Evolutionary conservation across 1,284 basidiomycete genomes (phyloP).

Genomic region (Malassezia caprae): DNA sequence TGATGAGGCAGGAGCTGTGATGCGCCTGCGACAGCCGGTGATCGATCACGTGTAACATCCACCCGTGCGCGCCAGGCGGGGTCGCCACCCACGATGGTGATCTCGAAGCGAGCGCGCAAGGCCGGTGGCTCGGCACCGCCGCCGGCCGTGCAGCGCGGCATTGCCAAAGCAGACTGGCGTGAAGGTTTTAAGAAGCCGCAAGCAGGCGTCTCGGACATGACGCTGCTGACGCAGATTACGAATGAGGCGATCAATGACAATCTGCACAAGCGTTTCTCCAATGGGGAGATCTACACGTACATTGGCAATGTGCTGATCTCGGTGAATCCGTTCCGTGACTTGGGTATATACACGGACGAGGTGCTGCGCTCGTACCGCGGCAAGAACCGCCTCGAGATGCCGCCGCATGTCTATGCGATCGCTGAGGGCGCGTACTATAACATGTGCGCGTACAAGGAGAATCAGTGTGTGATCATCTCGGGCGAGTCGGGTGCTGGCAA

Average conservation of each 20-base stretch:
- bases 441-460: conserved; percentile 98
- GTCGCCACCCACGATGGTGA: conserved; percentile 31
- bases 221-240: conserved; percentile 86
- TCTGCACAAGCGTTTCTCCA: conserved; percentile 85
- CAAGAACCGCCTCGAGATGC: conserved; percentile 95
- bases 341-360: conserved; percentile 78
- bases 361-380: conserved; percentile 77
- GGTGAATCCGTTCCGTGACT: conserved; percentile 92
- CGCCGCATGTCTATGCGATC: conserved; percentile 94
- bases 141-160: conserved; percentile 30
- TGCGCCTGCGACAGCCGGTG: neutral
- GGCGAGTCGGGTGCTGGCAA: conserved; percentile 64
- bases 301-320: conserved; percentile 96
- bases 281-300: conserved; percentile 96
- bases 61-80: neutral
- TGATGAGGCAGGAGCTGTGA: neutral
- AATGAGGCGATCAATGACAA: conserved; percentile 98
- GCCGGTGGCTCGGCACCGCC: conserved; percentile 22
- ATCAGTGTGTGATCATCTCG: conserved; percentile 99
- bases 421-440: conserved; percentile 97
- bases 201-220: conserved; percentile 97
- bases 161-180: conserved; percentile 46
- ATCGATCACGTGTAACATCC: neutral
- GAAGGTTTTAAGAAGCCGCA: conserved; percentile 48
- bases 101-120: conserved; percentile 43